These are phyloP conservation scores for Neurospora sp. DNA, from an alignment of 495 filamentous ascomycete genomes.

Conservation along the genomic window DNA sequence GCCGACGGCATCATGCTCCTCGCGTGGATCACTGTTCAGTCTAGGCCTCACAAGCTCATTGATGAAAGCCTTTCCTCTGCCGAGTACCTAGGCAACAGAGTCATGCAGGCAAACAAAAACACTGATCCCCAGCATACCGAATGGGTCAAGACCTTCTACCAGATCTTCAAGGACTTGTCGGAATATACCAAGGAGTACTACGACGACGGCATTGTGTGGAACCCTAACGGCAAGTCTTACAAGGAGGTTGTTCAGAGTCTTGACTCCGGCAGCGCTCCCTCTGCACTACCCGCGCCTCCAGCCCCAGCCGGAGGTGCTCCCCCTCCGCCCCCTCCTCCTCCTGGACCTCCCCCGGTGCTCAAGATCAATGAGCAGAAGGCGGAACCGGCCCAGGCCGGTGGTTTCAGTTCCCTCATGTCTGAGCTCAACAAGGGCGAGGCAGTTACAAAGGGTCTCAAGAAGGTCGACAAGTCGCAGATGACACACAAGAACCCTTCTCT, in stretches of 20 bases:
- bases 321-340: slow-evolving; percentile 72
- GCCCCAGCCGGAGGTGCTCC: slow-evolving; percentile 35
- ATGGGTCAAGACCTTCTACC: slow-evolving; percentile 82
- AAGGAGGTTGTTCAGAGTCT: slow-evolving; percentile 51
- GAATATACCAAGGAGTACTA: slow-evolving; percentile 77
- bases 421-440: slow-evolving; percentile 79
- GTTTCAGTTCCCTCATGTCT: slow-evolving; percentile 77
- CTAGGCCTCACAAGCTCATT: slow-evolving; percentile 72
- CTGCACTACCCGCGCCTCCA: slow-evolving; percentile 19
- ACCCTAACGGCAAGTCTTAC: slow-evolving; percentile 66
- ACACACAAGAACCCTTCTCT: slow-evolving; percentile 98
- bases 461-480: slow-evolving; percentile 90
- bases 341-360: slow-evolving; percentile 43
- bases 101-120: slow-evolving; percentile 71
- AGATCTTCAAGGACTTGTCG: slow-evolving; percentile 67
- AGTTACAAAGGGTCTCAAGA: slow-evolving; percentile 78
- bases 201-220: slow-evolving; percentile 75
- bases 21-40: slow-evolving; percentile 73
- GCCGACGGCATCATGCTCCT: slow-evolving; percentile 78
- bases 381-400: slow-evolving; percentile 26
- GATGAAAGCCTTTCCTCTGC: slow-evolving; percentile 67
- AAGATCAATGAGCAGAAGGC: slow-evolving; percentile 36
- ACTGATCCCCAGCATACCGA: slow-evolving; percentile 71
- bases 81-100: slow-evolving; percentile 84
- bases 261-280: slow-evolving; percentile 22